A percentile compares a stretch with the other conserved stretches of the same genome.
Evolutionary conservation across 148 eudicot species (phyloP).

Genomic region (Chenopodium album): DNA sequence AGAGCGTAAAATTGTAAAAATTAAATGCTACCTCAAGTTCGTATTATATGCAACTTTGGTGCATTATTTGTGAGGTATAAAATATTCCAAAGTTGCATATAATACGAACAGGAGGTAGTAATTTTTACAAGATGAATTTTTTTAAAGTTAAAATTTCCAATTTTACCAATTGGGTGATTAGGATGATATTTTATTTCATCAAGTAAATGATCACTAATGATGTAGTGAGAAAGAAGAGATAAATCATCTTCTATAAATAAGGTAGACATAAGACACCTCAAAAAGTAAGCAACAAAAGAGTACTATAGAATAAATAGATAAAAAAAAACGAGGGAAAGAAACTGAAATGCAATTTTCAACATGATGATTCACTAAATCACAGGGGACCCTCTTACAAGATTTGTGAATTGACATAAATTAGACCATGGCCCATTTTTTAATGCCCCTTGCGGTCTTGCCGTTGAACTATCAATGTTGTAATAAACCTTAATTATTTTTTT

Average conservation of each 20-base stretch:
- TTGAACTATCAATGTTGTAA: conserved; percentile 12
- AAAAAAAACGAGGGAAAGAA: conserved; percentile 15
- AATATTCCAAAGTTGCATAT: no score
- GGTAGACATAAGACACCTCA: conserved; percentile 29
- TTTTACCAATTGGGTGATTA: background rate
- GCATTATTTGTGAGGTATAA: no score
- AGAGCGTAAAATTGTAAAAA: no score
- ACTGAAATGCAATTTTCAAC: conserved; percentile 29
- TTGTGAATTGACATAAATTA: conserved; percentile 31
- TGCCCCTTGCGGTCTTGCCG: background rate
- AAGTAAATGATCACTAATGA: background rate
- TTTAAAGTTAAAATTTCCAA: no score
- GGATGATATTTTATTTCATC: background rate
- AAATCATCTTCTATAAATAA: conserved; percentile 11
- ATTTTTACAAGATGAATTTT: no score
- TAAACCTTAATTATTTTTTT: conserved; percentile 2
- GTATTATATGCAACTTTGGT: no score
- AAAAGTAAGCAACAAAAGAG: conserved; percentile 11
- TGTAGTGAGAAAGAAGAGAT: background rate
- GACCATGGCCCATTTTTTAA: conserved; percentile 20
- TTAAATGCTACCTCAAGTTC: no score
- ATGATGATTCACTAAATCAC: conserved; percentile 35
- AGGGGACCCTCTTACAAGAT: conserved; percentile 36
- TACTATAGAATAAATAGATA: background rate
- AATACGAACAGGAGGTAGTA: no score